Evolutionary conservation across 2,329 filamentous ascomycete genomes (phyloP).

Genomic region (Alternaria brassicae): DNA sequence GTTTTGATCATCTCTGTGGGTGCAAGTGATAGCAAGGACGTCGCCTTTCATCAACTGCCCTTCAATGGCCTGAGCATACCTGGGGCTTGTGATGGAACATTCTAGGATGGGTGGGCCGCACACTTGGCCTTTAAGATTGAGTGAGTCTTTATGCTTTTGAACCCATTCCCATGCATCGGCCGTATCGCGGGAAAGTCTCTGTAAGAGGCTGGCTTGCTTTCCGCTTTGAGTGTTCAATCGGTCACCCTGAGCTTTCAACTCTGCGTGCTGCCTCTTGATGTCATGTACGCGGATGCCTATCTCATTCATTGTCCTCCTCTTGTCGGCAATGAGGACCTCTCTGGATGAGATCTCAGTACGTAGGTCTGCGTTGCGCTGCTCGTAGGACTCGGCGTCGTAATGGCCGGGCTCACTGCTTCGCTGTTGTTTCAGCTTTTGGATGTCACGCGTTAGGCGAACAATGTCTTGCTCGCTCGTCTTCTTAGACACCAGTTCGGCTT

Average conservation of each 20-base stretch:
- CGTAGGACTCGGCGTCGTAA: constrained; percentile 75
- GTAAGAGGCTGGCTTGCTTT: constrained; percentile 65
- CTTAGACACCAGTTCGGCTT: constrained; percentile 53
- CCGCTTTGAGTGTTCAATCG: constrained; percentile 48
- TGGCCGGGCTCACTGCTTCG: constrained; percentile 67
- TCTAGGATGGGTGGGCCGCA: constrained; percentile 82
- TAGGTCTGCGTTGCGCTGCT: constrained; percentile 72
- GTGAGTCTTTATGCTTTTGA: constrained; percentile 65
- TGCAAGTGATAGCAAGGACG: constrained; percentile 72
- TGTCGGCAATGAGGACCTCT: constrained; percentile 51
- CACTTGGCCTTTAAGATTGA: constrained; percentile 74
- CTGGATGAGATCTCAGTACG: constrained; percentile 58
- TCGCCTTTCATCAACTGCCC: constrained; percentile 62
- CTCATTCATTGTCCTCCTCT: constrained; percentile 51
- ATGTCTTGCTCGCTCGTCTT: constrained; percentile 47
- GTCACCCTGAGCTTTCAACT: constrained; percentile 16
- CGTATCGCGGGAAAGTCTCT: constrained; percentile 67
- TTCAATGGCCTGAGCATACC: constrained; percentile 69
- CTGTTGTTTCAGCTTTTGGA: constrained; percentile 69
- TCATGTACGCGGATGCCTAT: constrained; percentile 14
- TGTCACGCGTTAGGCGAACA: constrained; percentile 53
- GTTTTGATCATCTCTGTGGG: constrained; percentile 76
- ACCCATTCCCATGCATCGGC: constrained; percentile 82
- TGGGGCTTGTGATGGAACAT: constrained; percentile 78
- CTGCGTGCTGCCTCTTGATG: constrained; percentile 40